Evolutionary conservation across 2,329 filamentous ascomycete genomes (phyloP), one percentile per base, ranked within the genome.

Genomic region (Pseudovirgaria hyperparasitica): DNA sequence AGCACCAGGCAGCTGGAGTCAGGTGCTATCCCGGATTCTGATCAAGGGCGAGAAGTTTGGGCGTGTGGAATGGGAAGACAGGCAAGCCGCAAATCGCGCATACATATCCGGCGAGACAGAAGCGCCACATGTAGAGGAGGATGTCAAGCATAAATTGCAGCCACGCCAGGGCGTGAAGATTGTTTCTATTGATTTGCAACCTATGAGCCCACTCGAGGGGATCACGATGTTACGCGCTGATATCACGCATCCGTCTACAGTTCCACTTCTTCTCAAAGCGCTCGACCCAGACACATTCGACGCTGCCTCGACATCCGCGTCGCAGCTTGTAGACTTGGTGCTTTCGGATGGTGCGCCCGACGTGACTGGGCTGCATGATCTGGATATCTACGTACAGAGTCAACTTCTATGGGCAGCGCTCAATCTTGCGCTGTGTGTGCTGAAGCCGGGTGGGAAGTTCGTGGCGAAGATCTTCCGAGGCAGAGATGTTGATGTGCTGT

Each of bases 381-480:
- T 98, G 19, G 90, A 98, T 55, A 96, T 96, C 41, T 98, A 98
- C 56, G 82, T 98, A 11, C 90, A 98, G 57, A 86, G 82, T 6
- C 90, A 96, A 56, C 69, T 98, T 6, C 76, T 98, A 26, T 94
- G 92, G 54, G 84, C 87, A 0, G 90, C 90, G 0, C 70, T 98
- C 12, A 93, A 94, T 52, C 72, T 98, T 3, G 85, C 90, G 1
- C 72, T 94, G 9, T 92, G 87, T 48, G 85, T 98, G 9, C 70
- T 98, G 13, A 80, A 81, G 33, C 86, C 86, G 0, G 90, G 90
- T 22, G 90, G 90, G 36, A 92, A 84, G 46, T 98, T 98, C 43
- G 87, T 98, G 6, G 90, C 90, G 33, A 98, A 98, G 63, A 94
- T 98, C 34, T 98, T 98, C 60, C 66, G 90, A 10, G 86, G 82